Base-by-base conservation (phyloP, 305 asterid genomes). In the Stenogyne calaminthoides region DNA sequence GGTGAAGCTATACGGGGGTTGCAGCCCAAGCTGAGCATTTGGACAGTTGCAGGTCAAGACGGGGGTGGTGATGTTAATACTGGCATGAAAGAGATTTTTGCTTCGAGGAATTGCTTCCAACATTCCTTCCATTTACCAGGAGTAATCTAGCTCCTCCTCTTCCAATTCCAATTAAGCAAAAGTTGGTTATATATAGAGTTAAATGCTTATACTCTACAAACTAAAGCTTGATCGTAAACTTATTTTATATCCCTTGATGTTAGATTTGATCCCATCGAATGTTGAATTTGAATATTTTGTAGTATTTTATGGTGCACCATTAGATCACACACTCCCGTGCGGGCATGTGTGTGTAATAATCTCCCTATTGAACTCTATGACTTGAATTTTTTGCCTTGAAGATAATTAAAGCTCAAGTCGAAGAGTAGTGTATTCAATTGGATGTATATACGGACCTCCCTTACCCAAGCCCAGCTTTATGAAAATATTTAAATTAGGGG, bases 21-120 rank as follows among this genome's bases (percentile, higher is more conserved):
- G 67, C 81, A 83, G 74, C 89, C 89, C 0, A 83, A 79, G 55
- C 69, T 85, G 56, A 85, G 84, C 85, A 78, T 85, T 25, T 85
- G 89, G 85, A 82, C 81, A 0, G 73, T 29, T 14, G 87, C 70
- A 2, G 47, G 70, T 9, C 69, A 68, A 7, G 70, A 36, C 19
- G 2, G 2, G 0, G 9, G 32, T 39, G 88, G 29, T 25, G 29
- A 25, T 25, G 29, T 25, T 1, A 25, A 25, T 25, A 25, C 29
- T 25, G 29, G 88, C 1, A 67, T 83, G 83, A 79, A 59, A 10
- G 88, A 85, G 64, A 25, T 25, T 25, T 25, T 25, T 25, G 29
- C 29, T 25, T 25, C 2, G 29, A 25, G 29, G 1, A 25, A 1
- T 25, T 25, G 29, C 29, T 25, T 25, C 29, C 2, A 25, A 1